These are phyloP conservation scores for Boletus sp. DNA, from an alignment of 768 basidiomycete species.

Conservation along the genomic window DNA sequence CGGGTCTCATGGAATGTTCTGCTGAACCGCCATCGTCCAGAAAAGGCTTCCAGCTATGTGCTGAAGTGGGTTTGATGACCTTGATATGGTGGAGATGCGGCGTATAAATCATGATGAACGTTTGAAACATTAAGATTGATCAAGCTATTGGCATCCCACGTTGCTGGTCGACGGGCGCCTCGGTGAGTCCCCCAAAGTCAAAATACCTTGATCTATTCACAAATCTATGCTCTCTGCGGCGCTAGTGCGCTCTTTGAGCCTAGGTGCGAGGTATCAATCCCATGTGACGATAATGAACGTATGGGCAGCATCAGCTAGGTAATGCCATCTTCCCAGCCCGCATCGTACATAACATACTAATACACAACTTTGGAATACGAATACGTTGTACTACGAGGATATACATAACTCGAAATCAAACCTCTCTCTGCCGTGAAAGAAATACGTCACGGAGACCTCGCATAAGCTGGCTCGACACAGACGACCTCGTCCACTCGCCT, in stretches of 20 bases:
- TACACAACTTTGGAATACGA: slow-evolving; percentile 13
- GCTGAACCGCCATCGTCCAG: too few relatives aligned
- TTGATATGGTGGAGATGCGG: too few relatives aligned
- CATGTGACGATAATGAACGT: not conserved
- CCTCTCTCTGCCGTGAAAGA: not conserved
- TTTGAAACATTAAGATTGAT: too few relatives aligned
- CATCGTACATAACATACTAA: slow-evolving; percentile 16
- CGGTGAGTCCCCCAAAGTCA: slow-evolving; percentile 7
- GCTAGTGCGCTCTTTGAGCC: slow-evolving; percentile 10
- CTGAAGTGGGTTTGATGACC: too few relatives aligned
- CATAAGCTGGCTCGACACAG: slow-evolving; percentile 59
- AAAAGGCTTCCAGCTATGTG: too few relatives aligned
- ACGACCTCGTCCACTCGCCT: slow-evolving; percentile 59
- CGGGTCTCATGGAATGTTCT: too few relatives aligned
- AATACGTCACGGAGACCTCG: slow-evolving; percentile 31
- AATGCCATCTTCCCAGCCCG: not conserved
- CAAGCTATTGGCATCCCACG: not conserved
- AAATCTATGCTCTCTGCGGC: slow-evolving; percentile 7
- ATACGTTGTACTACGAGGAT: not conserved
- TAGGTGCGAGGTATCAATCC: not conserved
- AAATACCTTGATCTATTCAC: slow-evolving; percentile 8
- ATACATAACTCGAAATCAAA: slow-evolving; percentile 3
- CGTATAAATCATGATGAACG: too few relatives aligned
- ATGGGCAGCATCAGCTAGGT: not conserved
- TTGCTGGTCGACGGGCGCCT: not conserved